Base-by-base conservation (phyloP, 2,329 filamentous ascomycete genomes). In the Exophiala lecanii-corni region DNA sequence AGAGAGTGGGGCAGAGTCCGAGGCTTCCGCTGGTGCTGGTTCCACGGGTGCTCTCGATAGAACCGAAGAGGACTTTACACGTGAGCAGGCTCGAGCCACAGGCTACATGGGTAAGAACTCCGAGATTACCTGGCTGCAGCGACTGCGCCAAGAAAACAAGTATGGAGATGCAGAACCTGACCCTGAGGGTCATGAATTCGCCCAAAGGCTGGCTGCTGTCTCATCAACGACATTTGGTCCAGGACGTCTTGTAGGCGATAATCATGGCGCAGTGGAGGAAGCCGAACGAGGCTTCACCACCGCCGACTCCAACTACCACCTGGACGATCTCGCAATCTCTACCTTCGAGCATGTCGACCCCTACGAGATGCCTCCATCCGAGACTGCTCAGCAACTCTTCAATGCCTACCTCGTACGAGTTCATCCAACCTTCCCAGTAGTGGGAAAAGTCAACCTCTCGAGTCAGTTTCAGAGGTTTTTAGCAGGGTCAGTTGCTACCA, bases 41-140 rank as follows among this genome's bases (percentile, higher is more conserved):
- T 71, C 68, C 1, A 59, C 68, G 20, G 67, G 69, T 28, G 65
- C 66, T 4, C 64, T 69, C 16, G 68, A 71, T 47, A 59, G 64
- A n/a, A 64, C 69, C 10, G 63, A 69, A 36, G 67, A 70, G 50
- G 68, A 71, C 34, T 54, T 69, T 36, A 66, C 67, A 15, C 59
- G 63, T 33, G 59, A 63, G 47, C 49, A 57, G 30, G 57, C 62
- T 2, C 54, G 64, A 40, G 60, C 62, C 5, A 69, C 64, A 1
- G 65, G 67, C 1, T 71, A 64, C 47, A 65, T 68, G 57, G 68
- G 68, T 3, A 70, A 70, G 45, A 69, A 68, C 30, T 71, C 68
- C 1, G 67, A 70, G 41, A 53, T 69, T 10, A 69, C 62, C 10
- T 71, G 68, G 68, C 62, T 70, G 53, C 67, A 70, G 46, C 59